Evolutionary conservation across 1,284 basidiomycete species (phyloP).

Genomic region (Apiotrichum gamsii): DNA sequence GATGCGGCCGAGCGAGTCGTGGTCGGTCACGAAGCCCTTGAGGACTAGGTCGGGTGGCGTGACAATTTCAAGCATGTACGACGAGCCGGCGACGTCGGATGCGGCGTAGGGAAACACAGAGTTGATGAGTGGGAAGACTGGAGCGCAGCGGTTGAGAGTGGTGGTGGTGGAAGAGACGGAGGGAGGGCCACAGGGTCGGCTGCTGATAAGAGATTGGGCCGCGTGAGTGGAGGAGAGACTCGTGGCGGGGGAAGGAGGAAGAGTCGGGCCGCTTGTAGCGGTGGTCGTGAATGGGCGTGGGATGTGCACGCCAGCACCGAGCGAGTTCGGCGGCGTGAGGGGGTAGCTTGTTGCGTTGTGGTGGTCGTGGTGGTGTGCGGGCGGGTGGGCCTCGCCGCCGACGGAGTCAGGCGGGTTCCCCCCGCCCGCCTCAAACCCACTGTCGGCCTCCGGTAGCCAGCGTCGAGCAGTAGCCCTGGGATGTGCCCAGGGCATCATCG

Average conservation of each 20-base stretch:
- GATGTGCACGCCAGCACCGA: not conserved
- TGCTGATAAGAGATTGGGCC: too few species aligned
- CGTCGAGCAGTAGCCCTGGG: slow-evolving; percentile 26
- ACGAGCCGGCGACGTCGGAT: slow-evolving; percentile 19
- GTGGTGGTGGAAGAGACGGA: not conserved
- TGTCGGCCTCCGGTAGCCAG: slow-evolving; percentile 41
- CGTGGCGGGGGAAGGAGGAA: too few species aligned
- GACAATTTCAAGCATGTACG: slow-evolving; percentile 40
- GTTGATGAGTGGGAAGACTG: slow-evolving; percentile 34
- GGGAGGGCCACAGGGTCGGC: not conserved
- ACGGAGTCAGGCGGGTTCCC: slow-evolving; percentile 36
- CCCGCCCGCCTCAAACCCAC: slow-evolving; percentile 50
- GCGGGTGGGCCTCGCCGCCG: not conserved
- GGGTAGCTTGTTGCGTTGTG: not conserved
- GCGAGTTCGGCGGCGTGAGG: slow-evolving; percentile 4
- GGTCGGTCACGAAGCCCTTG: slow-evolving; percentile 39
- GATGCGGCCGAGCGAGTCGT: slow-evolving; percentile 23
- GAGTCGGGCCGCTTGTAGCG: not conserved
- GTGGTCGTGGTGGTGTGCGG: not conserved
- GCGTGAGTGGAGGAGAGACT: not conserved
- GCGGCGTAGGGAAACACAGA: slow-evolving; percentile 41
- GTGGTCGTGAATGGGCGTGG: not conserved
- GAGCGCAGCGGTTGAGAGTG: slow-evolving; percentile 5
- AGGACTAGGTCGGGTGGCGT: slow-evolving; percentile 38
- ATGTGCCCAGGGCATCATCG: slow-evolving; percentile 22